Base-by-base conservation (phyloP, 73 alveolate species). In the Paramecium primaurelia region DNA sequence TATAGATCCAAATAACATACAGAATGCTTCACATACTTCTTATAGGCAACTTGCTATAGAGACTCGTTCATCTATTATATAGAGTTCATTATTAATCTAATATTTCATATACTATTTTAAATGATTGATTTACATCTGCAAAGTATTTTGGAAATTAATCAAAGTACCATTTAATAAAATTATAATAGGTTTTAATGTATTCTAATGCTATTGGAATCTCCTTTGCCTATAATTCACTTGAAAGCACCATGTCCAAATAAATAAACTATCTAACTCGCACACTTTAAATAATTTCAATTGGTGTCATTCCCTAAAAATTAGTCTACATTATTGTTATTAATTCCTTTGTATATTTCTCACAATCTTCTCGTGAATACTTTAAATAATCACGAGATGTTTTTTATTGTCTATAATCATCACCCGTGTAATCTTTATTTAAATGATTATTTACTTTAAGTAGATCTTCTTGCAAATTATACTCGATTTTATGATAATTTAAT, bases 221-320 rank as follows among this genome's bases (percentile, higher is more conserved):
- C 30, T 84, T 18, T 22, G 42, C 22, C 22, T 20, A 28, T 12
- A 85, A 49, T 34, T 86, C 92, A 11, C 54, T 25, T 12, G 95
- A 75, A 9, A 96, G 94, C 12, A 96, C 87, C 38, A 95, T 95
- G 92, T 96, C 98, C 37, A 96, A 93, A 51, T 92, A 93, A 25
- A 92, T 93, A 91, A 87, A 96, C 7, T 95, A 93, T 86, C 94
- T 94, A 18, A 97, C 98, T 86, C 98, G 60, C 11, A 96, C 34
- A 73, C 71, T 71, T 71, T 96, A 93, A 16, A 94, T 93, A 30
- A 95, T 85, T 20, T 95, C 77, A 11, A 49, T 38, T 32, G 97
- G 95, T 3, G 58, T 20, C 42, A 77, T 0, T 38, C 71, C 71
- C n/a, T 18, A 8, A 20, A 28, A 77, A 18, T 77, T 77, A 38